phyloP scores from a whole-genome alignment of 1,139 yeast species.

The Kodamaea arcana region DNA sequence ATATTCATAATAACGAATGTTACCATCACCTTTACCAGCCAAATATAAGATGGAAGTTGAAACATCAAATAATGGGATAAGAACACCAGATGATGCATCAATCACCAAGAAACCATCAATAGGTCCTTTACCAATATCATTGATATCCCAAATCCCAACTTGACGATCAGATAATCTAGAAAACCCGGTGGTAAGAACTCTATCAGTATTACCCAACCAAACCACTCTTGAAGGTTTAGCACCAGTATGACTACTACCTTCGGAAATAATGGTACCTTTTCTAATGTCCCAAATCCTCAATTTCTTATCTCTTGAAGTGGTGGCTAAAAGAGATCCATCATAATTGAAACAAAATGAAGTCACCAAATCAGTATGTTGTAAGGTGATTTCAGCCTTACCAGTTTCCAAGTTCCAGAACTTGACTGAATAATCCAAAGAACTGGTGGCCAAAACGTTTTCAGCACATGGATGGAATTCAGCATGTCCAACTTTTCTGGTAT shows the following conservation, averaged over 20 bases:
- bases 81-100: slow-evolving; percentile 89
- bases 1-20: slow-evolving; percentile 87
- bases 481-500: slow-evolving; percentile 91
- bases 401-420: slow-evolving; percentile 85
- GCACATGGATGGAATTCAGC: slow-evolving; percentile 88
- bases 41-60: slow-evolving; percentile 75
- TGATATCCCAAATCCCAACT: slow-evolving; percentile 87
- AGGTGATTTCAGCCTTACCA: slow-evolving; percentile 66
- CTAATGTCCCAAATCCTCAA: slow-evolving; percentile 90
- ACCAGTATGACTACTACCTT: slow-evolving; percentile 89
- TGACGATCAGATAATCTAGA: slow-evolving; percentile 92
- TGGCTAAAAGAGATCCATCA: slow-evolving; percentile 81
- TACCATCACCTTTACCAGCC: slow-evolving; percentile 98
- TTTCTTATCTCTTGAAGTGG: slow-evolving; percentile 89
- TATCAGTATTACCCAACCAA: slow-evolving; percentile 85
- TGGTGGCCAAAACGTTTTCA: slow-evolving; percentile 76
- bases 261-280: slow-evolving; percentile 65
- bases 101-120: slow-evolving; percentile 81
- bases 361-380: slow-evolving; percentile 84
- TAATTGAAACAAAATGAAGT: slow-evolving; percentile 88
- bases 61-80: slow-evolving; percentile 86
- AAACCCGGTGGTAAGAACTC: slow-evolving; percentile 93
- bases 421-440: slow-evolving; percentile 85
- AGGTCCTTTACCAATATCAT: slow-evolving; percentile 71
- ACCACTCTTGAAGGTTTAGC: slow-evolving; percentile 84